Base-by-base conservation (phyloP, 179 eudicot genomes). In the Beta lomatogona region DNA sequence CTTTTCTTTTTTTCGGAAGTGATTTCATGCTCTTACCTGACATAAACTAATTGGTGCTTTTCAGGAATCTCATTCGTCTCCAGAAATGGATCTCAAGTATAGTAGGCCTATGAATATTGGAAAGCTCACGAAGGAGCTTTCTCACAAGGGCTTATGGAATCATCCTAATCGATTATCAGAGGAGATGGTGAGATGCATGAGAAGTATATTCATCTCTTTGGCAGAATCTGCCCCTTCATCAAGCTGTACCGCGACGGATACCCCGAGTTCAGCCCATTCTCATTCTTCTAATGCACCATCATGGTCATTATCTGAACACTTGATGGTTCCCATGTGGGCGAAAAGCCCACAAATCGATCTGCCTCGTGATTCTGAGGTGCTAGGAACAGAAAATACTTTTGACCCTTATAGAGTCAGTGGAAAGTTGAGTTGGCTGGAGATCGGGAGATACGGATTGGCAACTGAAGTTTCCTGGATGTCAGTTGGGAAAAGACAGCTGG, bases 401-500 rank as follows among this genome's bases (percentile, higher is more conserved):
- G 87, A 85, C 57, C 87, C 87, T 48, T 85, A 85, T 55, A 85
- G 79, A 79, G 87, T 79, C 9, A 82, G 59, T 85, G 87, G 85
- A 45, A 85, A 85, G 54, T 70, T 85, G 61, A 85, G 87, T 57
- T 85, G 87, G 87, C 61, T 82, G 68, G 87, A 85, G 55, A 82
- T 85, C 48, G 87, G 87, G 64, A 85, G 83, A 64, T 85, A 85
- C 11, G 85, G 84, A 54, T 71, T 79, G 76, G 87, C 85, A 10
- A 85, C 85, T 54, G 87, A 82, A 85, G 87, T 85, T 28, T 85
- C 82, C 75, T 85, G 87, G 87, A 85, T 85, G 87, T 82, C 87
- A 15, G 87, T 85, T 54, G 87, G 87, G 57, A 85, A 85, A 77
- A 85, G 85, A 41, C 85, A 85, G 85, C 85, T 85, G 46, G 87